Base-by-base conservation (phyloP, 2,329 filamentous ascomycete genomes). In the Furcasterigmium sp. region DNA sequence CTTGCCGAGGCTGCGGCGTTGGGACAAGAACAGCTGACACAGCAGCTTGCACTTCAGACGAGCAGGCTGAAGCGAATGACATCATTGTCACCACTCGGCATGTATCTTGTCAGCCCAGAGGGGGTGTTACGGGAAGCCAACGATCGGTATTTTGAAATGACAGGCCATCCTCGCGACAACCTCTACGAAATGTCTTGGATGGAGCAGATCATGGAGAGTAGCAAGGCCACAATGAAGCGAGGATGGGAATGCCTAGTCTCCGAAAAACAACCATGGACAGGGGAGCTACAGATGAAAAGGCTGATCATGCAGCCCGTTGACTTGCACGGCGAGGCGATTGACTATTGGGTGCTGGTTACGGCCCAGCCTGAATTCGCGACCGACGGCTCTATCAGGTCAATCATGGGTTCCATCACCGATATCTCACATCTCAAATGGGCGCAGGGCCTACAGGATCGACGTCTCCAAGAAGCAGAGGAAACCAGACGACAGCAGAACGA, bases 401-500 rank as follows among this genome's bases (percentile, higher is more conserved):
- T 69, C 6, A 65, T 68, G 55, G 66, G 65, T 2, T 66, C 64
- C 4, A 61, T 70, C 26, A 67, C 64, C 2, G 67, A 71, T 19
- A 69, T 71, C 15, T 69, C 65, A 0, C 61, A 66, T n/a, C 56
- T 68, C 5, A 70, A 69, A 34, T 69, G 64, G 59, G 66, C 64
- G 0, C 60, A 70, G 20, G 61, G 60, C 0, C 44, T 69, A 2
- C 61, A 70, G 37, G 57, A 59, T 13, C 55, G 55, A 11, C 56
- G 63, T 7, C 51, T 68, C 0, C 57, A 59, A 19, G 61, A 66
- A 34, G 62, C 63, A 0, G 62, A 65, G 10, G 63, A 65, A 48
- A 62, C 56, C 3, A 46, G 62, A 13, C 44, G 75, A 17, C 75
- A 77, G 48, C 76, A 80, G 46, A 75, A 78, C 41, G 74, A 76